Evolutionary conservation across 208 protist species (phyloP), one percentile per base, ranked within the genome.

Genomic region (Acanthamoeba sp.): DNA sequence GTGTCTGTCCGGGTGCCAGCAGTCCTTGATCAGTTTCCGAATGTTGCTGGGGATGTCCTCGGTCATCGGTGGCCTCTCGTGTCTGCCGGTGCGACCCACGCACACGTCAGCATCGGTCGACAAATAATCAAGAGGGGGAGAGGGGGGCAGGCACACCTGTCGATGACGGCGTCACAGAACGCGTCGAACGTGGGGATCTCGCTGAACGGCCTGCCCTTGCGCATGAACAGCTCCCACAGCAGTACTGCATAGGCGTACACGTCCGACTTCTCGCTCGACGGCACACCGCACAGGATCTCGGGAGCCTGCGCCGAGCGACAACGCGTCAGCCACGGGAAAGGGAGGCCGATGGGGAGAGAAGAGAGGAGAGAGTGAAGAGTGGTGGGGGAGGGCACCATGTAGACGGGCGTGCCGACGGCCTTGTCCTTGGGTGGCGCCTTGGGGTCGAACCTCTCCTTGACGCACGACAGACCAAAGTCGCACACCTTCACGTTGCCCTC

Each of bases 401-500:
- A 91, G 40, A 91, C 38, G 84, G 84, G 52, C 4, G 55, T 91
- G 84, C 84, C 84, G 40, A 71, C 55, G 59, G 55, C 84, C 12
- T 36, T 91, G 84, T 91, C 84, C 52, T 48, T 36, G 32, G 59
- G 59, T 34, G 50, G 55, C 27, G 50, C 84, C 32, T 91, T 48
- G 59, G 84, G 52, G 34, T 91, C 59, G 84, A 50, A 71, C 24
- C n/a, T 38, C 84, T 91, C 84, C 40, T 91, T 91, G 1, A 91
- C 84, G 36, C 84, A 91, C 32, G 55, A 73, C 52, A 91, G 40
- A 71, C 84, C 84, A 24, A 91, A 91, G 29, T 91, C 84, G 84
- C 84, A 91, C 20, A 91, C 84, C 57, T 91, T 91, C 22, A 91
- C 84, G 84, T 91, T 91, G 76, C 76, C 76, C 48, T 85, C 76